Evolutionary conservation across 179 eudicot genomes (phyloP), one percentile per base, ranked within the genome.

Genomic region (Camellia oleifera): DNA sequence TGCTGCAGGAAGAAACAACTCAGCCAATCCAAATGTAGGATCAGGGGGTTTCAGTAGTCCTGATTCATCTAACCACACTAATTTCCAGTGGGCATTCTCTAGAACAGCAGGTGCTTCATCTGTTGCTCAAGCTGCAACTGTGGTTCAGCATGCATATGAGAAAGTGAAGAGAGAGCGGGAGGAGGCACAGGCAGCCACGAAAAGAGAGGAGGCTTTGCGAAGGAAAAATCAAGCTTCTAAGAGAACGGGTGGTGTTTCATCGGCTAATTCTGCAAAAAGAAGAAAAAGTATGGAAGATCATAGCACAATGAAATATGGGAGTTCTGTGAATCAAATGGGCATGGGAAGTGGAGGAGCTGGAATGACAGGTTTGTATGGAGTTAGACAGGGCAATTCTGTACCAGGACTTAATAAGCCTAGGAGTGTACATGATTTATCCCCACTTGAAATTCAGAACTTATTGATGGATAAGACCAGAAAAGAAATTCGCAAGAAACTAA

Each of bases 61-160:
- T 2, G 57, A 69, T 75, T 69, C 45, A 40, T 69, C 77, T 48
- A 80, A 77, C 50, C 57, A 78, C 13, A 71, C 77, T 62, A 79
- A 70, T 70, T 84, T 88, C 75, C 91, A 93, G 81, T 91, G 94
- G 98, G 84, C 96, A 44, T 93, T 94, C 70, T 88, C 94, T 69
- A 89, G 88, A 82, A 75, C 88, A 17, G 76, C 84, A 45, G 86
- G 86, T 54, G 85, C 87, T 73, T 79, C 94, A 52, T 87, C 93
- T 83, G 90, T 86, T 85, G 88, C 94, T 79, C 93, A 90, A 79
- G 98, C 97, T 83, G 97, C 97, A 60, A 88, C 77, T 68, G 85
- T 93, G 90, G 97, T 94, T 67, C 91, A 90, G 79, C 91, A 88
- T 87, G 92, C 97, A 40, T 94, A 91, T 79, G 98, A 90, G 84